Percentiles rank a stretch among this genome's conserved stretches.
Evolutionary conservation across 768 basidiomycete species (phyloP).

Genomic region (Punctularia strigosozonata): DNA sequence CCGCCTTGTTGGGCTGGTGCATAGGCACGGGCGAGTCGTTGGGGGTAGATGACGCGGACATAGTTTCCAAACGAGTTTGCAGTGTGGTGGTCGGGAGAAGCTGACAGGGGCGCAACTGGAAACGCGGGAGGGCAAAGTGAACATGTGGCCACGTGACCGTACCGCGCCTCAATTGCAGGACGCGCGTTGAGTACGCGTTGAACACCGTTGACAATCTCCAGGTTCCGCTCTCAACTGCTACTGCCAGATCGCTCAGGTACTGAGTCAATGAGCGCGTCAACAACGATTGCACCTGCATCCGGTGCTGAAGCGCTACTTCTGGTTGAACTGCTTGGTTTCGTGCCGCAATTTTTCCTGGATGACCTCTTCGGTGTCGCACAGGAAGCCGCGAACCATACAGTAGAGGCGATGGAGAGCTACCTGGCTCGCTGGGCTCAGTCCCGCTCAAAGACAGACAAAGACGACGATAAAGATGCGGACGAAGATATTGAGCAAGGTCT

Average conservation of each 20-base stretch:
- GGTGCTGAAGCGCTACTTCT: slow-evolving; percentile 37
- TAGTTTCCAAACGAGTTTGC: slow-evolving; percentile 19
- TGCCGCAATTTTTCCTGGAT: slow-evolving; percentile 76
- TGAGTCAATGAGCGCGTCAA: slow-evolving; percentile 1
- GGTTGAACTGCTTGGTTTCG: slow-evolving; percentile 71
- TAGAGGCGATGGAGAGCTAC: slow-evolving; percentile 72
- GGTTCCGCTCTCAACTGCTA: too few species aligned
- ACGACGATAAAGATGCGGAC: slow-evolving; percentile 43
- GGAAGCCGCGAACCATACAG: slow-evolving; percentile 64
- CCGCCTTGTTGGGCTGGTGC: slow-evolving; percentile 76
- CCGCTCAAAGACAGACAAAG: slow-evolving; percentile 32
- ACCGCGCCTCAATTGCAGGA: background rate
- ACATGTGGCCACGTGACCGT: too few species aligned
- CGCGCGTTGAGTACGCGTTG: too few species aligned
- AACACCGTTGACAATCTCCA: too few species aligned
- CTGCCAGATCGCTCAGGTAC: background rate
- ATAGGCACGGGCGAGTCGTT: slow-evolving; percentile 66
- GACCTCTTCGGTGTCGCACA: slow-evolving; percentile 80
- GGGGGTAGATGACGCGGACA: slow-evolving; percentile 45
- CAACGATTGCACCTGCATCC: slow-evolving; percentile 12
- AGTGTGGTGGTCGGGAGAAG: too few species aligned
- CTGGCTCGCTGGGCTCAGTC: slow-evolving; percentile 64
- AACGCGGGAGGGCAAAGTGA: too few species aligned
- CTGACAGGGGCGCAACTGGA: too few species aligned
- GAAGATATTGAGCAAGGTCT: slow-evolving; percentile 72